phyloP scores from a whole-genome alignment of 2,329 filamentous ascomycete genomes.

The Dothistroma pini region DNA sequence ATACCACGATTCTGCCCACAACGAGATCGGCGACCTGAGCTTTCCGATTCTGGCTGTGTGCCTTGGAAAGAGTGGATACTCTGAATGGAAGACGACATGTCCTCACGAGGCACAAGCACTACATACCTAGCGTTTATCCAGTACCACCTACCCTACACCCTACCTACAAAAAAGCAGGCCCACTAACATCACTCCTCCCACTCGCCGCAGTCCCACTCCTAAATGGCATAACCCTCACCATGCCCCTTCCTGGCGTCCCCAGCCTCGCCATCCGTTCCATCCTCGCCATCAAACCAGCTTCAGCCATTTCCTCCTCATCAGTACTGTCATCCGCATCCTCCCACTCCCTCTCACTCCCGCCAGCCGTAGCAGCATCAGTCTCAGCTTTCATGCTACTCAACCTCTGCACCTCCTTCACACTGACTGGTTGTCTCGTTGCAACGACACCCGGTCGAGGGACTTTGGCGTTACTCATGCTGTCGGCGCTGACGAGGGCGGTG shows the following conservation, averaged over 20 bases:
- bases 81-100: too few relatives aligned
- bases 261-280: conserved; percentile 3
- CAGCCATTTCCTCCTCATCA: conserved; percentile 14
- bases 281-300: conserved; percentile 3
- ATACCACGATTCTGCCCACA: too few relatives aligned
- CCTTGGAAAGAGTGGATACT: too few relatives aligned
- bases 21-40: too few relatives aligned
- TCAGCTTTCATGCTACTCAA: conserved; percentile 31
- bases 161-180: conserved; percentile 7
- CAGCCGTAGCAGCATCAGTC: conserved; percentile 18
- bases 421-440: conserved; percentile 23
- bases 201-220: conserved; percentile 2
- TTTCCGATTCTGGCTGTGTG: too few relatives aligned
- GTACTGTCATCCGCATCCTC: conserved; percentile 8
- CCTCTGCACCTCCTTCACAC: conserved; percentile 26
- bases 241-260: background rate
- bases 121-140: background rate
- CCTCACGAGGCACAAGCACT: too few relatives aligned
- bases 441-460: conserved; percentile 21
- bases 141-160: background rate
- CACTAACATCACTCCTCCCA: conserved; percentile 10
- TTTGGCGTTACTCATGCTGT: conserved; percentile 28
- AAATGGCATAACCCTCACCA: conserved; percentile 2
- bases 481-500: conserved; percentile 27
- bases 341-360: conserved; percentile 19